These are phyloP conservation scores for Epichloe baconii DNA, from an alignment of 2,329 filamentous ascomycete genomes.

Conservation along the genomic window DNA sequence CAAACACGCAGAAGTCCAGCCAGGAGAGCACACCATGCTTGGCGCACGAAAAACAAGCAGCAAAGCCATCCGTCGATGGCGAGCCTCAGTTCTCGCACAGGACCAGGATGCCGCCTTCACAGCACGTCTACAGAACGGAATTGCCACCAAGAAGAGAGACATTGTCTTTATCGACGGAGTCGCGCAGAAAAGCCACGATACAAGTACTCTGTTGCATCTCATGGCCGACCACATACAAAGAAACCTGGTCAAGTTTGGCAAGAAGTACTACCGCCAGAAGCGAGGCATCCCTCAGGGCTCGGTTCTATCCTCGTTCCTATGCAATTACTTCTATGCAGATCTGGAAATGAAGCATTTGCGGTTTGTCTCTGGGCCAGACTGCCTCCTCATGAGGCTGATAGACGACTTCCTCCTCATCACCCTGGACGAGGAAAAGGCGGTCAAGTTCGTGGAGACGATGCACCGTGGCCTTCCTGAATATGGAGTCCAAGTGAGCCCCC, in stretches of 20 bases:
- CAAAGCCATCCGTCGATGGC: constrained; percentile 36
- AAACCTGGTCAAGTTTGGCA: constrained; percentile 81
- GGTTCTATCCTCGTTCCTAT: constrained; percentile 71
- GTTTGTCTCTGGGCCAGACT: constrained; percentile 47
- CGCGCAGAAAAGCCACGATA: constrained; percentile 42
- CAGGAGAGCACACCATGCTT: constrained; percentile 21
- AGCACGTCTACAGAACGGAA: constrained; percentile 27
- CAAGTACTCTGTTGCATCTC: constrained; percentile 51
- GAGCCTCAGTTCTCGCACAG: constrained; percentile 33
- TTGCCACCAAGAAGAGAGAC: constrained; percentile 39
- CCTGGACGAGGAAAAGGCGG: constrained; percentile 51
- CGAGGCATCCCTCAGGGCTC: constrained; percentile 89
- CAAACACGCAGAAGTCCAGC: constrained; percentile 61
- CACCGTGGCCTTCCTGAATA: constrained; percentile 65
- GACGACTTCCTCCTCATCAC: constrained; percentile 92
- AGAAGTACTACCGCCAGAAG: constrained; percentile 78
- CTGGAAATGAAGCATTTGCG: constrained; percentile 57
- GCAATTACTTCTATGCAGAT: constrained; percentile 92
- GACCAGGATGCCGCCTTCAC: constrained; percentile 31
- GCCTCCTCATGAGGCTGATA: constrained; percentile 66
- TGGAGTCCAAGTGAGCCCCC: constrained; percentile 61
- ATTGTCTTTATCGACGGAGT: constrained; percentile 68
- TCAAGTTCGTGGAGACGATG: constrained; percentile 66
- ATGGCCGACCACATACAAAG: constrained; percentile 67
- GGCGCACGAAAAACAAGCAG: constrained; percentile 11